A percentile compares a stretch with the other conserved stretches of the same genome.
These are phyloP conservation scores for Talaromyces rugulosus DNA, from an alignment of 2,329 filamentous ascomycete species.

Conservation along the genomic window DNA sequence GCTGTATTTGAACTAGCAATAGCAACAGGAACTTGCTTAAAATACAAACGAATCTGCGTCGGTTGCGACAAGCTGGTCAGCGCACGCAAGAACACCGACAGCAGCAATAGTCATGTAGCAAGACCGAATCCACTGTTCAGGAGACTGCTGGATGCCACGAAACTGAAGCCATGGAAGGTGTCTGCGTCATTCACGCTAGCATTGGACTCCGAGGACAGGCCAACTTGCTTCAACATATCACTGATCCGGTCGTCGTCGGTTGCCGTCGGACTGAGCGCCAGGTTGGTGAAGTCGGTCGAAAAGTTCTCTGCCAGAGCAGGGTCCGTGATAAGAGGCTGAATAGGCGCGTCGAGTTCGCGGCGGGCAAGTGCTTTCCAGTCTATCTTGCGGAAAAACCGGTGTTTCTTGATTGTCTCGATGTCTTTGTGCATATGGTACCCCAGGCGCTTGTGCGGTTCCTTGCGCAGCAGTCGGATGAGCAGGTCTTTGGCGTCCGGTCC, in stretches of 20 bases:
- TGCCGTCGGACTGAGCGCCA: constrained; percentile 72
- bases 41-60: background rate
- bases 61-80: background rate
- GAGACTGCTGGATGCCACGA: constrained; percentile 45
- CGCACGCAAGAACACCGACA: background rate
- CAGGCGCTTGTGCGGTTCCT: constrained; percentile 86
- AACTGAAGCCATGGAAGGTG: constrained; percentile 47
- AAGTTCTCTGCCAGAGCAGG: constrained; percentile 97
- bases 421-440: constrained; percentile 88
- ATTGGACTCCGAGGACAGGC: constrained; percentile 16
- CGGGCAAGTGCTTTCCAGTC: constrained; percentile 85
- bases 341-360: constrained; percentile 80
- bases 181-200: constrained; percentile 28
- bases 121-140: constrained; percentile 37
- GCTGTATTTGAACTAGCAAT: background rate
- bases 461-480: constrained; percentile 81
- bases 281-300: constrained; percentile 80
- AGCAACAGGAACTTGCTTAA: background rate
- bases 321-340: constrained; percentile 89
- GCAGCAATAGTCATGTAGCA: constrained; percentile 15
- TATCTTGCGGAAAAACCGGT: constrained; percentile 95
- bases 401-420: constrained; percentile 76
- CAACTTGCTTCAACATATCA: constrained; percentile 17
- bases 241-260: constrained; percentile 18
- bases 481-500: constrained; percentile 90